Evolutionary conservation across 1,284 basidiomycete genomes (phyloP).

Genomic region (Sphaerobolus stellatus): DNA sequence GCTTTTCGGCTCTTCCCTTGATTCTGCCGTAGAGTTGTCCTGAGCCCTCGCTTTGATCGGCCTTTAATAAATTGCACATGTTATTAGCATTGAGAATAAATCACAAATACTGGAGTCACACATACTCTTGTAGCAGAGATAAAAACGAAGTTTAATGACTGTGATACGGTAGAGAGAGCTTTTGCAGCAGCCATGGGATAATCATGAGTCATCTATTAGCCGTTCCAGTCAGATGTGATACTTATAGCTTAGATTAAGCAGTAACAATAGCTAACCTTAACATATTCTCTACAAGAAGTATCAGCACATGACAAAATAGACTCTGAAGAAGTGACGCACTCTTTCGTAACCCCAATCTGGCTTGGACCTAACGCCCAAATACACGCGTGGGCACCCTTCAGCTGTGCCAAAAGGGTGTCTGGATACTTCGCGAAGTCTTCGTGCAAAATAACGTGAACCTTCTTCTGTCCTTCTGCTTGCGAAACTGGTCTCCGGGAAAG

Average conservation of each 20-base stretch:
- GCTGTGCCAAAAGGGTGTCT: slow-evolving; percentile 18
- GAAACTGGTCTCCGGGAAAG: slow-evolving; percentile 27
- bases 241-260: neutral
- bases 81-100: no score
- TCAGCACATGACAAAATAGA: neutral
- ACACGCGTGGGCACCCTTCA: slow-evolving; percentile 27
- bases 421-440: slow-evolving; percentile 22
- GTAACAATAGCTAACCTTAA: neutral
- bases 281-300: slow-evolving; percentile 2
- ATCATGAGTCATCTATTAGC: slow-evolving; percentile 27
- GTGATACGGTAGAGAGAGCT: slow-evolving; percentile 24
- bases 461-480: slow-evolving; percentile 18
- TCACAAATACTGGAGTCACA: no score
- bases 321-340: slow-evolving; percentile 14
- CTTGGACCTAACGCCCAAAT: slow-evolving; percentile 31
- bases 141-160: no score
- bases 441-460: slow-evolving; percentile 28
- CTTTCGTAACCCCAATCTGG: slow-evolving; percentile 24
- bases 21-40: slow-evolving; percentile 23
- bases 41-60: slow-evolving; percentile 13
- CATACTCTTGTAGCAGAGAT: no score
- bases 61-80: no score
- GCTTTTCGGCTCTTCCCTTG: slow-evolving; percentile 27
- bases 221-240: slow-evolving; percentile 14
- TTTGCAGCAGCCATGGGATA: slow-evolving; percentile 29